Evolutionary conservation across 495 filamentous ascomycete species (phyloP).

Genomic region (Xylaria cubensis): DNA sequence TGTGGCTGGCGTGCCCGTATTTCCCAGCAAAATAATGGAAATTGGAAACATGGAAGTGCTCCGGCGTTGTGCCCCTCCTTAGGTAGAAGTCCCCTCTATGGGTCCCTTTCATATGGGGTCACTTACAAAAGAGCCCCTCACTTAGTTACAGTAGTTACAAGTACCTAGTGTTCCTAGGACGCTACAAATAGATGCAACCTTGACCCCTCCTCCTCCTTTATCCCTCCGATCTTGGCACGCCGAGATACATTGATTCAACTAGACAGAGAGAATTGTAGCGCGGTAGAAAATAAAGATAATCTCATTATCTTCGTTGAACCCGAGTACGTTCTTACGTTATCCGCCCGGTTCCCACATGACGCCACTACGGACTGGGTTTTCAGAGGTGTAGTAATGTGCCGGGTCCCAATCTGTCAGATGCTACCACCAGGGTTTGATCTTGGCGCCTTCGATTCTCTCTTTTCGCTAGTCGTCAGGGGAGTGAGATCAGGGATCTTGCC

Average conservation of each 20-base stretch:
- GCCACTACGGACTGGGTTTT: not conserved
- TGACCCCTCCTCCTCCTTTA: slow-evolving; percentile 17
- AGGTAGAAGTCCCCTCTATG: slow-evolving; percentile 1
- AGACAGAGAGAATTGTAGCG: not conserved
- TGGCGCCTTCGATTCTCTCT: not conserved
- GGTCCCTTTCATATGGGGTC: slow-evolving; percentile 12
- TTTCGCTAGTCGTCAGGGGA: not conserved
- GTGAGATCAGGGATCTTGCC: slow-evolving; percentile 18
- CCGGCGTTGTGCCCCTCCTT: slow-evolving; percentile 2
- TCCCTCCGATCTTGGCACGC: not conserved
- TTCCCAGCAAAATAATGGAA: not conserved
- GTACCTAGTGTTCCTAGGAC: not conserved
- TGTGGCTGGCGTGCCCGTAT: not conserved
- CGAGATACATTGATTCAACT: not conserved
- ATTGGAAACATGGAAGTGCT: slow-evolving; percentile 2
- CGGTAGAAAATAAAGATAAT: not conserved
- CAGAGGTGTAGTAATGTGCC: slow-evolving; percentile 17
- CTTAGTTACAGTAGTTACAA: not conserved
- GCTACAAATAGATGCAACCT: not conserved
- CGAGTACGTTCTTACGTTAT: slow-evolving; percentile 18
- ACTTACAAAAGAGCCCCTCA: slow-evolving; percentile 3
- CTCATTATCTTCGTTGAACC: not conserved
- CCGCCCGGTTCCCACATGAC: slow-evolving; percentile 11
- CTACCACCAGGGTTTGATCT: slow-evolving; percentile 17
- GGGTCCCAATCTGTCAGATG: slow-evolving; percentile 19